A percentile compares a stretch with the other conserved stretches of the same genome.
Evolutionary conservation across 805 yeast genomes (phyloP).

Genomic region (Yamadazyma takamatsuzukensis): DNA sequence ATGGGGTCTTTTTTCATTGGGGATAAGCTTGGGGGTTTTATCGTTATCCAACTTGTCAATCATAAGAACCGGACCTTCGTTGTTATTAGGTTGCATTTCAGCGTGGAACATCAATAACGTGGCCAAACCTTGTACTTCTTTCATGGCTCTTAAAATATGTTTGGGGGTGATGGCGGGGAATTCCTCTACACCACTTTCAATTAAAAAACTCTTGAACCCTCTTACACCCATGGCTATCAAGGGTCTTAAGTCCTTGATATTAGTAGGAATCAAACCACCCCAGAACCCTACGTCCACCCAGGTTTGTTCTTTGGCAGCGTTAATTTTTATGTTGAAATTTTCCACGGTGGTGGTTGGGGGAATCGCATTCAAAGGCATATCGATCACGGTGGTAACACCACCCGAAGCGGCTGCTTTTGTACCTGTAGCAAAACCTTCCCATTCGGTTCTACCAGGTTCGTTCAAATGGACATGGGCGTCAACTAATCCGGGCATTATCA

Average conservation of each 20-base stretch:
- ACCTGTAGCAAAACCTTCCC: slow-evolving; percentile 98
- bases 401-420: slow-evolving; percentile 94
- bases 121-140: slow-evolving; percentile 52
- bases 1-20: slow-evolving; percentile 17
- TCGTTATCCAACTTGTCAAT: slow-evolving; percentile 20
- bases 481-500: slow-evolving; percentile 84
- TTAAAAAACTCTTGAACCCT: slow-evolving; percentile 90
- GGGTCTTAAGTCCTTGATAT: slow-evolving; percentile 66
- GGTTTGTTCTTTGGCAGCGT: slow-evolving; percentile 75
- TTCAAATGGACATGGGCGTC: slow-evolving; percentile 93
- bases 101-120: slow-evolving; percentile 92
- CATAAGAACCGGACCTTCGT: slow-evolving; percentile 15
- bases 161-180: slow-evolving; percentile 74
- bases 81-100: slow-evolving; percentile 61
- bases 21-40: slow-evolving; percentile 20
- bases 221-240: slow-evolving; percentile 82
- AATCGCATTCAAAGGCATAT: slow-evolving; percentile 93
- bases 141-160: slow-evolving; percentile 68
- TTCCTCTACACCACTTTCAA: slow-evolving; percentile 95
- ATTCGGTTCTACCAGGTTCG: slow-evolving; percentile 97
- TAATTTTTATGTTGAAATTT: slow-evolving; percentile 69
- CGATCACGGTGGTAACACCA: slow-evolving; percentile 93
- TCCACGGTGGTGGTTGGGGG: slow-evolving; percentile 90
- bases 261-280: slow-evolving; percentile 91
- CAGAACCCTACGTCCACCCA: slow-evolving; percentile 96